Percentiles rank a stretch among this genome's conserved stretches.
Evolutionary conservation across 2,329 filamentous ascomycete species (phyloP).

Genomic region (Colletotrichum sp.): DNA sequence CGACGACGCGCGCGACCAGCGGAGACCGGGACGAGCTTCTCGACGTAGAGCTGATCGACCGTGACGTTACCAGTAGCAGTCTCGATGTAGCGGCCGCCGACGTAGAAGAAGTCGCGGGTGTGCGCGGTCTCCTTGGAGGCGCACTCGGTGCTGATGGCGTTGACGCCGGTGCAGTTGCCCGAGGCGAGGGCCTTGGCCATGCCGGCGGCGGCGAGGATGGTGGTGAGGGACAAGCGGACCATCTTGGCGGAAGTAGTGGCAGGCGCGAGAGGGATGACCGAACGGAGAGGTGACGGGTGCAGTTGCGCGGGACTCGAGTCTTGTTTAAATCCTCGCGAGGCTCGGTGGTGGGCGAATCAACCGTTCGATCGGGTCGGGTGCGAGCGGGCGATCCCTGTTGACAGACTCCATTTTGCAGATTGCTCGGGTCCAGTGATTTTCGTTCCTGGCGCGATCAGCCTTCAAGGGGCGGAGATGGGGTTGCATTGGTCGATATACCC

Average conservation of each 20-base stretch:
- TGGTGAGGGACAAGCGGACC: background rate
- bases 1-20: background rate
- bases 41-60: conserved; percentile 57
- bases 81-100: conserved; percentile 38
- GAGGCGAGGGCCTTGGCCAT: background rate
- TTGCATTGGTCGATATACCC: background rate
- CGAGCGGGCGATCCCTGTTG: background rate
- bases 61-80: conserved; percentile 31
- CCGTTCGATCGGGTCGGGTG: background rate
- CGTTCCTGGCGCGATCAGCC: background rate
- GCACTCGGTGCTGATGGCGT: conserved; percentile 18
- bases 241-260: background rate
- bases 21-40: conserved; percentile 42
- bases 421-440: background rate
- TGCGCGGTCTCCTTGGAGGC: conserved; percentile 20
- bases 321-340: background rate
- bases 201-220: background rate
- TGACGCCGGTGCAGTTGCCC: conserved; percentile 6
- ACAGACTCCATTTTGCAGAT: background rate
- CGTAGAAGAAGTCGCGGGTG: conserved; percentile 37
- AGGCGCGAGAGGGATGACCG: background rate
- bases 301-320: background rate
- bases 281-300: background rate
- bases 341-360: background rate
- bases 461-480: conserved; percentile 6